Conservation (phyloP, 2,329 filamentous ascomycete species). For the Falciphora oryzae region DNA sequence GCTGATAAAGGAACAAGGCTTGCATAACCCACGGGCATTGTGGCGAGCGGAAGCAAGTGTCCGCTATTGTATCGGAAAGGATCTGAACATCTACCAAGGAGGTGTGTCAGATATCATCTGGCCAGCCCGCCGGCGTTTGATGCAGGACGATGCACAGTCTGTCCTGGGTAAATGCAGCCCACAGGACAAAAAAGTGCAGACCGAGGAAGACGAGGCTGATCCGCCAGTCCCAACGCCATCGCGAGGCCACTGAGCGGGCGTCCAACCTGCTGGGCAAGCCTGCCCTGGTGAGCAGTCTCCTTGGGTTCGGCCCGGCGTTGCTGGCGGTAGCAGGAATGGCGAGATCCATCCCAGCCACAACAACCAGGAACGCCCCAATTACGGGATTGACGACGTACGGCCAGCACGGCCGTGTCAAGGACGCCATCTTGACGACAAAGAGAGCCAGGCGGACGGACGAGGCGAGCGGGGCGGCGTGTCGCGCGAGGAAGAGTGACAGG, state of each 20-base stretch:
- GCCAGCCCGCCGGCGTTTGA: slow-evolving; percentile 18
- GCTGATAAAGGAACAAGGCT: not conserved
- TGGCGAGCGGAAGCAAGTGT: not conserved
- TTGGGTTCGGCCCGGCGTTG: not conserved
- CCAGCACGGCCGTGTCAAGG: slow-evolving; percentile 62
- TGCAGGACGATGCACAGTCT: slow-evolving; percentile 25
- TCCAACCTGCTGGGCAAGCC: not conserved
- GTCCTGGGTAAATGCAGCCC: slow-evolving; percentile 24
- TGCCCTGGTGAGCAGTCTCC: not conserved
- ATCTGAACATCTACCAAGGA: not conserved
- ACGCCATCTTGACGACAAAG: slow-evolving; percentile 64
- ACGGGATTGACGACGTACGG: slow-evolving; percentile 62
- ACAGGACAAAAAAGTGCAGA: slow-evolving; percentile 30
- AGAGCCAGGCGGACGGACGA: slow-evolving; percentile 48
- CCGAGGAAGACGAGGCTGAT: slow-evolving; percentile 26
- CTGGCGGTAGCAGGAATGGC: slow-evolving; percentile 27
- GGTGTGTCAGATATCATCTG: not conserved
- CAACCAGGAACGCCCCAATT: slow-evolving; percentile 61
- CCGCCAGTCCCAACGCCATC: slow-evolving; percentile 28
- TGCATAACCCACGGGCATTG: too few species aligned
- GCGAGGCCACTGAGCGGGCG: not conserved
- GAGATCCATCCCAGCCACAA: slow-evolving; percentile 64
- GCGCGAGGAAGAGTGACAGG: slow-evolving; percentile 23
- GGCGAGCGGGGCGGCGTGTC: slow-evolving; percentile 27
- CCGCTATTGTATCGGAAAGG: not conserved